A percentile compares a stretch with the other conserved stretches of the same genome.
These are phyloP conservation scores for Coemansia sp. DNA, from an alignment of 192 early-diverging fungal species.

Conservation along the genomic window DNA sequence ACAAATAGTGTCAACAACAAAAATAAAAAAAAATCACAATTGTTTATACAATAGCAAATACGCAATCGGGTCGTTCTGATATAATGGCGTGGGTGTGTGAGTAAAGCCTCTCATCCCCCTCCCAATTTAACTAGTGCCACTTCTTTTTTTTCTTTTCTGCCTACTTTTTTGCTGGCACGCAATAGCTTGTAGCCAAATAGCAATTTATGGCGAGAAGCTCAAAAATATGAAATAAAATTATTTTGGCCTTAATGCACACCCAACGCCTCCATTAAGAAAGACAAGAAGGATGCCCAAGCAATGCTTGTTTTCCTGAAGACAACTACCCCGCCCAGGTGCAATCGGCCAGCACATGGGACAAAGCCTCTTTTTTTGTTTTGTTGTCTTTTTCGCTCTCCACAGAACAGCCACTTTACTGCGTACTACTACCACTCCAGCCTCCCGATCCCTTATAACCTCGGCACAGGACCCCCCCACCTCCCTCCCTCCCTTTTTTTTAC, in stretches of 20 bases:
- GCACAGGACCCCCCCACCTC: not conserved
- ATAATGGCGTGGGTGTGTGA: slow-evolving; percentile 30
- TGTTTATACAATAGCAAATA: not conserved
- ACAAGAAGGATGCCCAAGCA: not conserved
- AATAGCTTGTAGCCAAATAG: not conserved
- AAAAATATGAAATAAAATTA: not conserved
- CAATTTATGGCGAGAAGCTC: not conserved
- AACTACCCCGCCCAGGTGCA: not conserved
- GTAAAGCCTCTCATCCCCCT: not conserved
- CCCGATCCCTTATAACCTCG: not conserved
- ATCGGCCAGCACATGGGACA: not conserved
- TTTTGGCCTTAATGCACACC: not conserved
- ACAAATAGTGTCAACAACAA: not conserved
- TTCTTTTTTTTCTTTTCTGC: not conserved
- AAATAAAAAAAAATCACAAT: not conserved
- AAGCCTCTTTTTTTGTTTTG: not conserved
- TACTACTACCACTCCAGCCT: not conserved
- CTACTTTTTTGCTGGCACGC: not conserved
- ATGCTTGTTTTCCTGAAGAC: not conserved
- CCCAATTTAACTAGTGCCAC: not conserved
- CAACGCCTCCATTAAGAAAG: not conserved
- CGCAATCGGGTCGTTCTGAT: not conserved
- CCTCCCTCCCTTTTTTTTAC: not conserved
- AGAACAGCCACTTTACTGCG: slow-evolving; percentile 4
- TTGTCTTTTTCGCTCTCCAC: not conserved